Base-by-base conservation (phyloP, 2,329 filamentous ascomycete genomes). In the Bipolaris bicolor region DNA sequence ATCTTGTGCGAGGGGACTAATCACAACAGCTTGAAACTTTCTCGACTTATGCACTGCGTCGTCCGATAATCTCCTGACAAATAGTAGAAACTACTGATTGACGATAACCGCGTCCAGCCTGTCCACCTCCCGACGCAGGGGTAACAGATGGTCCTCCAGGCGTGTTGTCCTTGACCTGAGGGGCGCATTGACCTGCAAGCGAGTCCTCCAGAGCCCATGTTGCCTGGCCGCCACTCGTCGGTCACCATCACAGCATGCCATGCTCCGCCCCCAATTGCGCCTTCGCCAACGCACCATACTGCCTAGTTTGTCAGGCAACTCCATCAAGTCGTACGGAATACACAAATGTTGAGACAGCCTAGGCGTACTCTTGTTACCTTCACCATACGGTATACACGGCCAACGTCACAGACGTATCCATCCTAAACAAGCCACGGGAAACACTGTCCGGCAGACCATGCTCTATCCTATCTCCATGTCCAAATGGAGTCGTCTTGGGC, bases 201-300 rank as follows among this genome's bases (percentile, higher is more conserved):
- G 40, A 59, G 60, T 65, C 63, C 59, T 67, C 53, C 60, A 55
- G 49, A 52, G 33, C 45, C 61, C 50, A 34, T 33, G 24, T 65
- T 67, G 67, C 64, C 66, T 62, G 26, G 60, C 69, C 61, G 55
- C 65, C 49, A 58, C 53, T 54, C 55, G 53, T 61, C 62, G 63
- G 53, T 65, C 63, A 56, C 47, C 49, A 52, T 63, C 50, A 47
- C 44, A 50, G 50, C 55, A 57, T 66, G 62, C 68, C 60, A 66
- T 64, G 67, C 67, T 67, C 65, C 67, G 70, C 68, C 71, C 71
- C 69, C 64, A 61, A 55, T 60, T 46, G 57, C 41, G 55, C 59
- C 47, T 48, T 55, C 33, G 39, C 52, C 24, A 46, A 22, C 36
- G 36, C 47, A 46, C 47, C 37, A n/a, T 29, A 33, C 18, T 55